Conservation (phyloP, 768 basidiomycete species). For the Nevesoporus exiguus region DNA sequence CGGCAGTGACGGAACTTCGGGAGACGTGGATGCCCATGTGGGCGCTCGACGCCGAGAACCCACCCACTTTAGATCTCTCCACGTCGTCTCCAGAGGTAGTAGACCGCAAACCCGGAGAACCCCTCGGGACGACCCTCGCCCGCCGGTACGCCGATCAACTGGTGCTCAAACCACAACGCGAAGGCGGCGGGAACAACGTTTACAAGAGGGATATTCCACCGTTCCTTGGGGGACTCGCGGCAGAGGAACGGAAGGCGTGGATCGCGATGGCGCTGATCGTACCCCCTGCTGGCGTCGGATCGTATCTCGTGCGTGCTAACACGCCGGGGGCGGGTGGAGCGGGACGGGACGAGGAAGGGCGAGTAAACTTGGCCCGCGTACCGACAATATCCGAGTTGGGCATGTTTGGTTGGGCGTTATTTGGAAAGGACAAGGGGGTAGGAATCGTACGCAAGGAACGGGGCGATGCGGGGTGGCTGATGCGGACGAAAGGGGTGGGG, state of each 20-base stretch:
- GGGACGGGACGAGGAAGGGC: not conserved
- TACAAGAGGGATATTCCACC: constrained; percentile 79
- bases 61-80: not conserved
- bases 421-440: constrained; percentile 43
- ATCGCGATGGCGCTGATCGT: constrained; percentile 93
- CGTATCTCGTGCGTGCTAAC: constrained; percentile 77
- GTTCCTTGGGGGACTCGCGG: constrained; percentile 64
- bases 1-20: constrained; percentile 49
- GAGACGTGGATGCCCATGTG: constrained; percentile 88
- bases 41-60: constrained; percentile 48
- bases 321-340: constrained; percentile 31
- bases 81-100: not conserved
- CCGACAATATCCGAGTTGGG: constrained; percentile 90
- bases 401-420: constrained; percentile 86
- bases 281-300: constrained; percentile 64
- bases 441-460: constrained; percentile 45
- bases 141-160: constrained; percentile 43
- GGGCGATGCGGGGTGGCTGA: constrained; percentile 74
- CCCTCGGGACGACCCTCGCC: constrained; percentile 22
- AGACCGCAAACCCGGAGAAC: constrained; percentile 5
- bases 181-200: constrained; percentile 96
- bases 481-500: constrained; percentile 87
- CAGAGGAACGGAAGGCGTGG: constrained; percentile 75
- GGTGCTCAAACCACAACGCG: constrained; percentile 96
- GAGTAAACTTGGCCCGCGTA: constrained; percentile 41